These are phyloP conservation scores for Ogataea pilisensis DNA, from an alignment of 805 yeast genomes.

Conservation along the genomic window DNA sequence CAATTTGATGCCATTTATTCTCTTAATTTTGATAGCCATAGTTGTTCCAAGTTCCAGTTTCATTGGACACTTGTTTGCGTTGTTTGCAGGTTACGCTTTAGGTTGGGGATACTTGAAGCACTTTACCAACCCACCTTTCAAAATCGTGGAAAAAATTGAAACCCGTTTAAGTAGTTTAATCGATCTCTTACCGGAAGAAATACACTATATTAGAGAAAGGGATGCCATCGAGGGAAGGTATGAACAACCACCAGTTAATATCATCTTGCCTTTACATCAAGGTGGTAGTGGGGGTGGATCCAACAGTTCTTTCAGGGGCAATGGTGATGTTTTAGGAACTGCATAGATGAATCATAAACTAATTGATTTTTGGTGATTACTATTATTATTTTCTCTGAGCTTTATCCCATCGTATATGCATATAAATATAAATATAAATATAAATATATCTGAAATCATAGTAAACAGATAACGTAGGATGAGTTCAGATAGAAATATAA, in stretches of 20 bases:
- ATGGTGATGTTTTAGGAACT: constrained; percentile 28
- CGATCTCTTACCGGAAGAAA: constrained; percentile 45
- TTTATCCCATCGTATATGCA: too few relatives aligned
- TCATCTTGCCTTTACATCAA: constrained; percentile 19
- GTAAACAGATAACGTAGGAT: neutral
- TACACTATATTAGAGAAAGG: constrained; percentile 56
- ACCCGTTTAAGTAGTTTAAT: constrained; percentile 46
- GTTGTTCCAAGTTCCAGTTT: constrained; percentile 65
- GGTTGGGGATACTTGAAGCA: constrained; percentile 52
- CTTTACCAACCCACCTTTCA: constrained; percentile 62
- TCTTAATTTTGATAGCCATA: constrained; percentile 46
- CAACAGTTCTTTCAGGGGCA: constrained; percentile 14
- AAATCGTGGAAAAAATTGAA: constrained; percentile 64
- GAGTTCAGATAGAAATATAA: neutral
- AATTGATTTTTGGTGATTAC: too few relatives aligned
- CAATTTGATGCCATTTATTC: constrained; percentile 49
- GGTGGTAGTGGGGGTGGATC: constrained; percentile 2
- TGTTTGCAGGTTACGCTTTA: constrained; percentile 61
- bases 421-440: too few relatives aligned
- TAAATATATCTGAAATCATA: too few relatives aligned
- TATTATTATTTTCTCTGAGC: too few relatives aligned
- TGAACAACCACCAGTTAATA: constrained; percentile 8
- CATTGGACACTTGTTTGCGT: constrained; percentile 69
- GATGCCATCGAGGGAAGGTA: constrained; percentile 40
- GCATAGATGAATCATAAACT: too few relatives aligned